Conservation (phyloP, 2,329 filamentous ascomycete species). For the Sclerotinia subarctica region DNA sequence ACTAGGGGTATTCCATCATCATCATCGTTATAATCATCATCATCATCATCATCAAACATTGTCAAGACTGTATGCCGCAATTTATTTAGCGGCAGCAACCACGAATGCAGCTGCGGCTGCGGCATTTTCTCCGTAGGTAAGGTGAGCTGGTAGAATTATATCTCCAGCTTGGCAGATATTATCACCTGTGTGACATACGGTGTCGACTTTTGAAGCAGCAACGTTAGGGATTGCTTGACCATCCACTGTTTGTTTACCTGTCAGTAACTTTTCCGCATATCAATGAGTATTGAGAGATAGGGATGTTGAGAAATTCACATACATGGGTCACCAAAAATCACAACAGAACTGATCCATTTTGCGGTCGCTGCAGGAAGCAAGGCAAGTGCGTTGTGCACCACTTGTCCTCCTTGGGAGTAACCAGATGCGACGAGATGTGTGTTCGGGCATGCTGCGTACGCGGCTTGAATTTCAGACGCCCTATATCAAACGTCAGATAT, state of each 20-base stretch:
- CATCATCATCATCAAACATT: conserved; percentile 9
- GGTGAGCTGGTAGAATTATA: conserved; percentile 43
- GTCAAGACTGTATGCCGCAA: background rate
- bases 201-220: conserved; percentile 37
- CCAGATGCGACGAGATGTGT: conserved; percentile 43
- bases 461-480: conserved; percentile 38
- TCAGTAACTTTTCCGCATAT: background rate
- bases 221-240: conserved; percentile 31
- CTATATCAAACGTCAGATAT: conserved; percentile 22
- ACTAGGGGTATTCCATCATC: background rate
- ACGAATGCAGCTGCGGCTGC: conserved; percentile 41
- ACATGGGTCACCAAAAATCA: conserved; percentile 46
- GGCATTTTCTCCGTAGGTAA: conserved; percentile 42
- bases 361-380: conserved; percentile 34
- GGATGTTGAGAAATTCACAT: conserved; percentile 19
- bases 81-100: conserved; percentile 10
- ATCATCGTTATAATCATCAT: background rate
- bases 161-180: conserved; percentile 49
- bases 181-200: conserved; percentile 50
- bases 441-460: conserved; percentile 40
- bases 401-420: conserved; percentile 45
- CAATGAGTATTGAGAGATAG: background rate
- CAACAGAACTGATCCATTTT: conserved; percentile 41
- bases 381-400: conserved; percentile 43
- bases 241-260: conserved; percentile 22